Conservation (phyloP, 352 stramenopile species). For the Blastocystis sp. region DNA sequence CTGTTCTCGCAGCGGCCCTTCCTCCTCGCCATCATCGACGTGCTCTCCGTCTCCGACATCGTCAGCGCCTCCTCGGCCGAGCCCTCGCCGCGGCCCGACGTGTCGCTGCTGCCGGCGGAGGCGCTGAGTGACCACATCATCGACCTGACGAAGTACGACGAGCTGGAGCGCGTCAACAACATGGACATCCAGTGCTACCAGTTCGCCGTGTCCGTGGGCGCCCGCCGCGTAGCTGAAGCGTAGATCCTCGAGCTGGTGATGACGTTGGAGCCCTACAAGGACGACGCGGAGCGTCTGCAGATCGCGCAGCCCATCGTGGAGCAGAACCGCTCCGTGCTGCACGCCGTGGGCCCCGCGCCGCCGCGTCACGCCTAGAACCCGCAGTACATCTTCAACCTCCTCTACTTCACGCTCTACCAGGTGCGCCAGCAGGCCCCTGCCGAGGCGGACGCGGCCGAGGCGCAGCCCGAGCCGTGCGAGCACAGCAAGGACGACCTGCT, state of each 20-base stretch:
- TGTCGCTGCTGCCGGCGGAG: constrained; percentile 20
- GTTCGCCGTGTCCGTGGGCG: constrained; percentile 27
- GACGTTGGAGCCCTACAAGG: neutral
- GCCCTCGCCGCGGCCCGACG: neutral
- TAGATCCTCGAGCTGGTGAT: constrained; percentile 64
- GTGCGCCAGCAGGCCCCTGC: neutral
- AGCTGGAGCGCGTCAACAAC: constrained; percentile 47
- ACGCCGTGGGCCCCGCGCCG: neutral
- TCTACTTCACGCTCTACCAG: constrained; percentile 68
- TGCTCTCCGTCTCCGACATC: constrained; percentile 33
- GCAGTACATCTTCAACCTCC: constrained; percentile 59
- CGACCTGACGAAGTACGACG: constrained; percentile 29
- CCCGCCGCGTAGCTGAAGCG: neutral
- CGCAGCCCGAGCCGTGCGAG: neutral
- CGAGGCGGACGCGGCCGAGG: neutral
- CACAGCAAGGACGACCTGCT: constrained; percentile 53
- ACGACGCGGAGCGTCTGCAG: constrained; percentile 17
- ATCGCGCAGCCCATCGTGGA: constrained; percentile 55
- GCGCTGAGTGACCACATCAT: constrained; percentile 44
- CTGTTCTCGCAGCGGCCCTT: constrained; percentile 69
- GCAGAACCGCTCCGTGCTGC: constrained; percentile 42
- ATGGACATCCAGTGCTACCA: constrained; percentile 64
- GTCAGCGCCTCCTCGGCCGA: constrained; percentile 6
- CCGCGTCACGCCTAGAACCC: constrained; percentile 24
- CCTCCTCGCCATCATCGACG: constrained; percentile 15